Conservation (phyloP, 2,329 filamentous ascomycete species). For the Phaeomoniella chlamydospora region DNA sequence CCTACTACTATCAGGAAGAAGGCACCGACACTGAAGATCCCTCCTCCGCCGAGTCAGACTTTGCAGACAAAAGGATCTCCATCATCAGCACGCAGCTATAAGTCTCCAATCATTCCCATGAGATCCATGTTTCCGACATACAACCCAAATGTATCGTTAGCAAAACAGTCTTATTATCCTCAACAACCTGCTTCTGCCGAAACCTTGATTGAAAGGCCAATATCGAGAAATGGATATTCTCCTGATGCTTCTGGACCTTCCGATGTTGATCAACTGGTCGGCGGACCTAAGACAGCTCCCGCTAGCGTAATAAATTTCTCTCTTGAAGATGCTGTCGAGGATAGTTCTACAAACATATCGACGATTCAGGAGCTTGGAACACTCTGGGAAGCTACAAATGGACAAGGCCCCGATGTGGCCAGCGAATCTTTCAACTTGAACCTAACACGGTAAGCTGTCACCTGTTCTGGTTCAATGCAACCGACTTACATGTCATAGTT, state of each 20-base stretch:
- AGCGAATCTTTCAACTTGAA: constrained; percentile 22
- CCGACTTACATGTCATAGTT: too few relatives aligned
- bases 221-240: constrained; percentile 12
- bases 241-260: constrained; percentile 16
- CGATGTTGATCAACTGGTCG: constrained; percentile 19
- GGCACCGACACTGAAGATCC: background rate
- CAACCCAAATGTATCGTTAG: constrained; percentile 20
- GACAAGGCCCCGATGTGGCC: constrained; percentile 19
- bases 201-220: constrained; percentile 2
- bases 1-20: background rate
- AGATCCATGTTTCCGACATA: constrained; percentile 31
- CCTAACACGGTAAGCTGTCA: constrained; percentile 21
- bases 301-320: constrained; percentile 27
- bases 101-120: constrained; percentile 21
- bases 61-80: background rate
- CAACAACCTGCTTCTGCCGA: constrained; percentile 9
- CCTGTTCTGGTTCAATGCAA: background rate
- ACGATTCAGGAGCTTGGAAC: constrained; percentile 21
- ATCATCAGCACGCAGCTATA: background rate
- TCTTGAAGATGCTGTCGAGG: constrained; percentile 15
- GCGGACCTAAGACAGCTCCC: constrained; percentile 25
- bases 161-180: constrained; percentile 21
- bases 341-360: constrained; percentile 19
- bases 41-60: background rate
- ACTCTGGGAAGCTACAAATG: constrained; percentile 31